Base-by-base conservation (phyloP, 805 yeast genomes). In the Zygosaccharomyces siamensis region DNA sequence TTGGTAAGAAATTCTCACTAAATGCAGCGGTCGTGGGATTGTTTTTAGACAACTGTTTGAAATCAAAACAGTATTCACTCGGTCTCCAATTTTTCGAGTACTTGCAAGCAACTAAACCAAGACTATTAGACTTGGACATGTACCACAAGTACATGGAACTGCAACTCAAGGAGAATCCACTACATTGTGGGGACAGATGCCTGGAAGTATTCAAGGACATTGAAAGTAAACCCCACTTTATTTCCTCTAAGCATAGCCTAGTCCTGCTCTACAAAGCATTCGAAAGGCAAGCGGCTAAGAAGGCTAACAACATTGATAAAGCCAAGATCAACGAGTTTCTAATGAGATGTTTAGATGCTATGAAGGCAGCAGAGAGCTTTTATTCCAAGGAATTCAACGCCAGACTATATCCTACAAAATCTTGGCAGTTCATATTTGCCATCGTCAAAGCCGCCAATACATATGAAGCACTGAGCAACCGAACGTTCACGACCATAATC, bases 401-500 rank as follows among this genome's bases (percentile, higher is more conserved):
- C 11, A 55, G 47, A 26, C 41, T 58, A 2, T 52, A 54, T 14
- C 47, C 57, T 1, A 52, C 56, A 33, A 48, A 59, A 33, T 44
- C 66, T 7, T 65, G 67, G 68, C 53, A 60, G 42, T 62, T 54
- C 48, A 24, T 58, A 11, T 58, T 60, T 47, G 53, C 50, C 12
- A 52, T 63, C 21, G 23, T 58, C 6, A 53, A 48, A 23, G 56
- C 55, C 33, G 47, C 52, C 7, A 55, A 57, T 43, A 47, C 44
- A 7, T 27, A 47, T 38, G 45, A 46, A 3, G 50, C 49, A 26
- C n/a, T 64, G 2, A 28, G 50, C 7, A 28, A 37, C 0, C 20
- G 20, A 8, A 33, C 31, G 14, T 20, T 49, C 3, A 53, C 56
- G 26, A 7, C 20, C 4, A 32, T 61, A 3, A 33, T 61, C 5